Conservation (phyloP, 176 grass and related monocot species). For the Bromus sterilis region DNA sequence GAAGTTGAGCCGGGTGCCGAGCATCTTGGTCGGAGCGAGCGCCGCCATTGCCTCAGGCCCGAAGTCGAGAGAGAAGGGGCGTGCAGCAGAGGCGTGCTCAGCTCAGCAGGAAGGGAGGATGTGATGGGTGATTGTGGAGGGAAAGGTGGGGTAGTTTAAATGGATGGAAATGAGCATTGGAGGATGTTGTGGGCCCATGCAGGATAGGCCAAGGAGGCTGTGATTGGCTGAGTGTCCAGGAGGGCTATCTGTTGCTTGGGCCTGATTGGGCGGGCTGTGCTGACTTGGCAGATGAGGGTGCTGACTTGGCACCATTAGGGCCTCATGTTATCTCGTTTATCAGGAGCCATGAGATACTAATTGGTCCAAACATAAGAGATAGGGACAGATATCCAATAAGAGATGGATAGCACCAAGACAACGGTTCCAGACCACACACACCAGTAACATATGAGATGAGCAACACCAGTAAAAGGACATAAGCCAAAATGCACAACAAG, state of each 20-base stretch:
- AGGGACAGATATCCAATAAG: constrained; percentile 3
- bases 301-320: constrained; percentile 25
- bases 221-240: constrained; percentile 43
- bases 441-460: neutral
- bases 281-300: constrained; percentile 61
- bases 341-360: neutral
- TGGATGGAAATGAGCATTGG: constrained; percentile 37
- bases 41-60: constrained; percentile 29
- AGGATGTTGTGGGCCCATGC: constrained; percentile 63
- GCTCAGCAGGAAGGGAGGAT: neutral
- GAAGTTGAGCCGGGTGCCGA: constrained; percentile 46
- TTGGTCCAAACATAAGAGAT: constrained; percentile 34
- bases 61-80: neutral
- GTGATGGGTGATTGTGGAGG: constrained; percentile 32
- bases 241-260: constrained; percentile 51
- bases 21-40: constrained; percentile 57
- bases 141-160: constrained; percentile 49
- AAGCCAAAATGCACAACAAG: neutral
- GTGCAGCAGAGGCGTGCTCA: neutral
- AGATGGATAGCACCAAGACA: neutral
- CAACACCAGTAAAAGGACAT: neutral
- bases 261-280: constrained; percentile 47
- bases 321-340: constrained; percentile 19
- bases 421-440: neutral
- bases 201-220: constrained; percentile 41